Evolutionary conservation across 2,329 filamentous ascomycete genomes (phyloP).

Genomic region (Aspergillus brasiliensis): DNA sequence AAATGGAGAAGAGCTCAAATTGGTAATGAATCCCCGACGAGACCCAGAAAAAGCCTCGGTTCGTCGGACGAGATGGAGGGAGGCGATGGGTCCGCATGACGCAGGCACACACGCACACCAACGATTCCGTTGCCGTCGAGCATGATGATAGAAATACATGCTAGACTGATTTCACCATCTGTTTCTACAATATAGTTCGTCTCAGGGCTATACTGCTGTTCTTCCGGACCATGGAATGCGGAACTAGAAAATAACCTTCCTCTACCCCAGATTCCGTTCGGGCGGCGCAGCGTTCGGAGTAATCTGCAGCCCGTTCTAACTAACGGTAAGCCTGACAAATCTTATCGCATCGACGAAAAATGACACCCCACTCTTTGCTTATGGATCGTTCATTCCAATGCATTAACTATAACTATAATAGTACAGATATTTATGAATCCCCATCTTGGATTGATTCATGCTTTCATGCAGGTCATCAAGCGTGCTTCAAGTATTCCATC

Average conservation of each 20-base stretch:
- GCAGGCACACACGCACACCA: background rate
- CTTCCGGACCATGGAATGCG: background rate
- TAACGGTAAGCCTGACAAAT: background rate
- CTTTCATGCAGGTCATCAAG: background rate
- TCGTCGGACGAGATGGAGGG: background rate
- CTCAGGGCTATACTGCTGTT: background rate
- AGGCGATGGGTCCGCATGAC: background rate
- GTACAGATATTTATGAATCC: background rate
- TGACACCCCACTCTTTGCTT: background rate
- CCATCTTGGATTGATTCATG: background rate
- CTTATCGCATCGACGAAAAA: background rate
- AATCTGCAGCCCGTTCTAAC: background rate
- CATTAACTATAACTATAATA: background rate
- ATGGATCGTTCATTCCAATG: background rate
- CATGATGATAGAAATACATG: background rate
- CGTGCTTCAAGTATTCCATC: background rate
- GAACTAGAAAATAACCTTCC: background rate
- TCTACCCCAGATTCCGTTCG: background rate
- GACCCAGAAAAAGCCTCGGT: conserved; percentile 1
- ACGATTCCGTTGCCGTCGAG: background rate
- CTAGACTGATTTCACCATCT: background rate
- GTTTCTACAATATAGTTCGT: no score
- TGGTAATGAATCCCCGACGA: background rate
- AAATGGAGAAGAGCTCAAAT: background rate
- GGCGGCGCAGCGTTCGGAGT: background rate